Evolutionary conservation across 345 rosid species (phyloP).

Genomic region (Eucalyptus albens): DNA sequence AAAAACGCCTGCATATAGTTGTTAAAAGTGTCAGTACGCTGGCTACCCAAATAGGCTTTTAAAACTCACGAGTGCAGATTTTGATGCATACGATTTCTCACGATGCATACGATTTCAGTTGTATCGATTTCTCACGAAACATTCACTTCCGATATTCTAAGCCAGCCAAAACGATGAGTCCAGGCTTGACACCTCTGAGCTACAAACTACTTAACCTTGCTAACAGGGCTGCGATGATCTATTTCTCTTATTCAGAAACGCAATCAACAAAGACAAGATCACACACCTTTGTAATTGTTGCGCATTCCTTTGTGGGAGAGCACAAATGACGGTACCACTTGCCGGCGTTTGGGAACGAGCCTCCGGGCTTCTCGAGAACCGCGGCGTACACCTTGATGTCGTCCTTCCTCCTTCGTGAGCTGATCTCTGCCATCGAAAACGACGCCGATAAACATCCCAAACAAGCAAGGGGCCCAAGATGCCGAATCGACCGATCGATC

Average conservation of each 20-base stretch:
- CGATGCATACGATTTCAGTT: background rate
- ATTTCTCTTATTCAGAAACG: background rate
- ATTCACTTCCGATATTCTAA: background rate
- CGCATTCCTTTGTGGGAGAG: slow-evolving; percentile 13
- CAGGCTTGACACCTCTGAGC: background rate
- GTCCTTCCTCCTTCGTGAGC: slow-evolving; percentile 27
- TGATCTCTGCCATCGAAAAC: slow-evolving; percentile 16
- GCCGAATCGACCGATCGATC: background rate
- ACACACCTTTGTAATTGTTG: slow-evolving; percentile 33
- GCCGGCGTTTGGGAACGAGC: slow-evolving; percentile 54
- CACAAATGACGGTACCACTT: slow-evolving; percentile 45
- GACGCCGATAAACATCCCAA: background rate
- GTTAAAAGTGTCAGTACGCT: background rate
- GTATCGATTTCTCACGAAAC: background rate
- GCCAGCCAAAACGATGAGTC: background rate
- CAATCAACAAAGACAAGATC: background rate
- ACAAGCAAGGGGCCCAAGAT: background rate
- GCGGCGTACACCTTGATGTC: slow-evolving; percentile 81
- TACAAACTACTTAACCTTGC: background rate
- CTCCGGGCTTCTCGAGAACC: slow-evolving; percentile 45
- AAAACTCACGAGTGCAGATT: background rate
- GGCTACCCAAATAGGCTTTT: background rate
- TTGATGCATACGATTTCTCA: background rate
- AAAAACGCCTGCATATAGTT: background rate
- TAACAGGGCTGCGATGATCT: background rate